Evolutionary conservation across 768 basidiomycete genomes (phyloP).

Genomic region (Boletus tomentosulus): DNA sequence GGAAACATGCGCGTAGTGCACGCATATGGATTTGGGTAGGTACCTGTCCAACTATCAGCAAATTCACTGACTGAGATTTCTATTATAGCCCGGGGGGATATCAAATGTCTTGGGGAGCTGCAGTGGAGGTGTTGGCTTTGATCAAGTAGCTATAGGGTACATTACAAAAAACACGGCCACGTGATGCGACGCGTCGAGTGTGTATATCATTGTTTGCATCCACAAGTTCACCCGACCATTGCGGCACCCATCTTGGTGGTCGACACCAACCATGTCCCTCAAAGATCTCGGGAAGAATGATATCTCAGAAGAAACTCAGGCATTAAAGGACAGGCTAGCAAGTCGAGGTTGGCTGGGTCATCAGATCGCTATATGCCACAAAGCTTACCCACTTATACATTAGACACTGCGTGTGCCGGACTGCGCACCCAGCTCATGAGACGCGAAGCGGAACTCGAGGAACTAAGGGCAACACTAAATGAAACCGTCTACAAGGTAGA

Average conservation of each 20-base stretch:
- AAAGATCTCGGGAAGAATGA: conserved; percentile 38
- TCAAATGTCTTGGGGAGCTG: conserved; percentile 42
- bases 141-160: conserved; percentile 14
- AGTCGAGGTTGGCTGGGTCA: conserved; percentile 31
- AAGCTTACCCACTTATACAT: conserved; percentile 4
- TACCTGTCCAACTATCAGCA: background rate
- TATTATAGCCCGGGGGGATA: conserved; percentile 34
- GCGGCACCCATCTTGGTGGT: conserved; percentile 8
- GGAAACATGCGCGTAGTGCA: conserved; percentile 42
- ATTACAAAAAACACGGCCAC: conserved; percentile 24
- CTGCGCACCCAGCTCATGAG: conserved; percentile 33
- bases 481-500: conserved; percentile 37
- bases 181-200: conserved; percentile 29
- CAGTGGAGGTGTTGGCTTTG: conserved; percentile 36
- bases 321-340: conserved; percentile 35
- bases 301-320: conserved; percentile 35
- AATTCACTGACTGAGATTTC: conserved; percentile 7
- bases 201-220: conserved; percentile 27
- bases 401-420: conserved; percentile 36
- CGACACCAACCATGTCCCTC: conserved; percentile 32
- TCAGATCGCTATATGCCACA: background rate
- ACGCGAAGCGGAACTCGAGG: conserved; percentile 35
- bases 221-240: conserved; percentile 4
- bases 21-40: conserved; percentile 59
- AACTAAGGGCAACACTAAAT: conserved; percentile 30